A percentile compares a stretch with the other conserved stretches of the same genome.
Evolutionary conservation across 768 basidiomycete species (phyloP).

Genomic region (Tylopilus subfusipes): DNA sequence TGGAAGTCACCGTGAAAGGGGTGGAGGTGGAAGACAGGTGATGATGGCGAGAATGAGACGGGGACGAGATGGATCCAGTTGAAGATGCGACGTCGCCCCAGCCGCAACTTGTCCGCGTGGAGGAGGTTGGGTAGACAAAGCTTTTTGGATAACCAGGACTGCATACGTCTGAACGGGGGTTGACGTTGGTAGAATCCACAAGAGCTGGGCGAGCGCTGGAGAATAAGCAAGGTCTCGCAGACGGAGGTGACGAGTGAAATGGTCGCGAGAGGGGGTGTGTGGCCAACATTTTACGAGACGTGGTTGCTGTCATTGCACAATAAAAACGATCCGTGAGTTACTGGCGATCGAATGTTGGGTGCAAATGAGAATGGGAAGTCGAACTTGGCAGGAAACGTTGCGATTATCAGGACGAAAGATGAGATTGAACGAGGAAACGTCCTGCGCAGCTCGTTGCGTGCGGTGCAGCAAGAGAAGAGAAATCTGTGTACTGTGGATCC

Average conservation of each 20-base stretch:
- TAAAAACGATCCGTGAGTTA: constrained; percentile 3
- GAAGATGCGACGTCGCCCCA: constrained; percentile 7
- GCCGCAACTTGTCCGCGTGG: constrained; percentile 10
- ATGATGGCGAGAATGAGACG: constrained; percentile 6
- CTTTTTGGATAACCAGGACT: constrained; percentile 7
- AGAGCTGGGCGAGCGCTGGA: constrained; percentile 20
- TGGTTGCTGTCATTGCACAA: constrained; percentile 7
- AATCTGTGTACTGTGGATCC: not conserved
- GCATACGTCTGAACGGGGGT: constrained; percentile 5
- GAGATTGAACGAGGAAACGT: constrained; percentile 25
- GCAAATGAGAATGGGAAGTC: constrained; percentile 6
- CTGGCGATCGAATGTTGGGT: constrained; percentile 9
- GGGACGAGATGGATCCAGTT: not conserved
- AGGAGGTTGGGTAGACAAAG: constrained; percentile 18
- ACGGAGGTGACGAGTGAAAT: not conserved
- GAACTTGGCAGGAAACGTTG: constrained; percentile 15
- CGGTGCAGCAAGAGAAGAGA: constrained; percentile 4
- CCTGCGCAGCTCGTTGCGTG: constrained; percentile 29
- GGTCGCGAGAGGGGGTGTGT: constrained; percentile 7
- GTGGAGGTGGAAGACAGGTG: constrained; percentile 6
- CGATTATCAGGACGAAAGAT: constrained; percentile 21
- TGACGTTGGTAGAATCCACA: constrained; percentile 25
- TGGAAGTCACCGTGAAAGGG: constrained; percentile 25
- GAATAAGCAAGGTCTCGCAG: not conserved
- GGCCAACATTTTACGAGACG: constrained; percentile 17